These are phyloP conservation scores for Juglanconis juglandina DNA, from an alignment of 2,329 filamentous ascomycete genomes.

Conservation along the genomic window DNA sequence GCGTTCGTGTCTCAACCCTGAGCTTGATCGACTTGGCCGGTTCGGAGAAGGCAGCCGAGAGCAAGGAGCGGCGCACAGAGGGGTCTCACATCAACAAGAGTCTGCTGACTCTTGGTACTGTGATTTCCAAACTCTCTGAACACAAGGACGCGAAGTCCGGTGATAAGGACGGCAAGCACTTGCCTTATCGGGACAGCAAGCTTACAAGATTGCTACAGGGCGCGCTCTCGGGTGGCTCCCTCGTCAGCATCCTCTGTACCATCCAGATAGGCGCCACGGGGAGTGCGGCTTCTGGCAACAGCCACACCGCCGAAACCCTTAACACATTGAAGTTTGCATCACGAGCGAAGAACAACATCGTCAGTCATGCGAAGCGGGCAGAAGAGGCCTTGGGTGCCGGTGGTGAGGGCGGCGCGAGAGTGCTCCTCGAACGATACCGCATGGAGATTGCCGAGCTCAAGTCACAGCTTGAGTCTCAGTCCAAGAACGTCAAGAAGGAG, in stretches of 20 bases:
- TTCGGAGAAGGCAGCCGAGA: slow-evolving; percentile 92
- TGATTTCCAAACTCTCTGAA: slow-evolving; percentile 89
- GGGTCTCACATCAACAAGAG: slow-evolving; percentile 99
- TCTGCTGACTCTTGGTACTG: slow-evolving; percentile 87
- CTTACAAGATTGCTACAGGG: slow-evolving; percentile 89
- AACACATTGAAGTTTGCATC: slow-evolving; percentile 97
- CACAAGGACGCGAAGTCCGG: slow-evolving; percentile 68
- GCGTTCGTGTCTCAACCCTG: slow-evolving; percentile 90
- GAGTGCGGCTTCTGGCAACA: slow-evolving; percentile 66
- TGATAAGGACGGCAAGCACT: slow-evolving; percentile 85
- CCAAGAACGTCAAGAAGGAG: slow-evolving; percentile 63
- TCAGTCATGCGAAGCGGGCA: slow-evolving; percentile 92
- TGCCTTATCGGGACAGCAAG: slow-evolving; percentile 97
- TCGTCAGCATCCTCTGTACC: slow-evolving; percentile 96
- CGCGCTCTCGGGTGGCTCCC: slow-evolving; percentile 85
- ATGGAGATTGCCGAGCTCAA: slow-evolving; percentile 86
- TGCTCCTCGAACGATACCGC: slow-evolving; percentile 86
- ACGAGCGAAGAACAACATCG: slow-evolving; percentile 94
- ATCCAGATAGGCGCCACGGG: slow-evolving; percentile 82
- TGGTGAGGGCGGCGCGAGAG: slow-evolving; percentile 81
- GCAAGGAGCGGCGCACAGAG: slow-evolving; percentile 88
- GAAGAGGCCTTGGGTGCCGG: slow-evolving; percentile 80
- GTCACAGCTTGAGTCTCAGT: slow-evolving; percentile 77
- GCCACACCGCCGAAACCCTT: slow-evolving; percentile 81
- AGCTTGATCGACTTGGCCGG: slow-evolving; percentile 95